Evolutionary conservation across 2,329 filamentous ascomycete genomes (phyloP).

Genomic region (Coniochaeta sp.): DNA sequence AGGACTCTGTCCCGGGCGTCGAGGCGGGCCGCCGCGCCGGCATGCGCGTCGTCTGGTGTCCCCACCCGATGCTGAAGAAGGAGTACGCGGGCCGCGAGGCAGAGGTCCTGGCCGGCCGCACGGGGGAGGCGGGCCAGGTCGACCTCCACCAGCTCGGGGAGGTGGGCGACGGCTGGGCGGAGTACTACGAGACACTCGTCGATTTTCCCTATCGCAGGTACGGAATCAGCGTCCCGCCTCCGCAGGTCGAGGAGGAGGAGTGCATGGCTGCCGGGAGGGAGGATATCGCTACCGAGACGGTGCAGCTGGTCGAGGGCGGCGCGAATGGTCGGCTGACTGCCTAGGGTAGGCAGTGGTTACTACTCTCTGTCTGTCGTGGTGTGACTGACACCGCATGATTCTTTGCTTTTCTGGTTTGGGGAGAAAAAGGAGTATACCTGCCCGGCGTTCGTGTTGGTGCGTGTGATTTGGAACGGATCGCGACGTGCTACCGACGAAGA

Average conservation of each 20-base stretch:
- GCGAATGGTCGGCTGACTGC: background rate
- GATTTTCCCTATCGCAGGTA: constrained; percentile 52
- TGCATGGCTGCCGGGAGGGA: constrained; percentile 26
- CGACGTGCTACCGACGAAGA: no score
- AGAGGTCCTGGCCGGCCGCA: constrained; percentile 76
- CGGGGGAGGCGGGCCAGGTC: constrained; percentile 53
- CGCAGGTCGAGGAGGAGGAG: constrained; percentile 32
- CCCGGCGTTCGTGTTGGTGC: no score
- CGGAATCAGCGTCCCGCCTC: constrained; percentile 42
- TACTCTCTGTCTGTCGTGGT: no score
- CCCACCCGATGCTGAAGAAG: constrained; percentile 68
- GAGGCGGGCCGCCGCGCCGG: constrained; percentile 85
- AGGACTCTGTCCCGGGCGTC: constrained; percentile 89
- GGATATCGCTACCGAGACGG: constrained; percentile 4
- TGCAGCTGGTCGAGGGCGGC: constrained; percentile 9
- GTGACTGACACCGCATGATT: no score
- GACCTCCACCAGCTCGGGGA: constrained; percentile 50
- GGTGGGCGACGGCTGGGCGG: constrained; percentile 52
- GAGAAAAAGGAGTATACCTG: no score
- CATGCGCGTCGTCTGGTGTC: constrained; percentile 92
- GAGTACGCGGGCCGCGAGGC: constrained; percentile 72
- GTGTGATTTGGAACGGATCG: no score
- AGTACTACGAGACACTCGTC: constrained; percentile 42
- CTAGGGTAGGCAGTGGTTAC: background rate
- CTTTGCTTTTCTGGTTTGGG: no score